A percentile compares a stretch with the other conserved stretches of the same genome.
Evolutionary conservation across 805 yeast genomes (phyloP).

Genomic region (Wickerhamiella cacticola): DNA sequence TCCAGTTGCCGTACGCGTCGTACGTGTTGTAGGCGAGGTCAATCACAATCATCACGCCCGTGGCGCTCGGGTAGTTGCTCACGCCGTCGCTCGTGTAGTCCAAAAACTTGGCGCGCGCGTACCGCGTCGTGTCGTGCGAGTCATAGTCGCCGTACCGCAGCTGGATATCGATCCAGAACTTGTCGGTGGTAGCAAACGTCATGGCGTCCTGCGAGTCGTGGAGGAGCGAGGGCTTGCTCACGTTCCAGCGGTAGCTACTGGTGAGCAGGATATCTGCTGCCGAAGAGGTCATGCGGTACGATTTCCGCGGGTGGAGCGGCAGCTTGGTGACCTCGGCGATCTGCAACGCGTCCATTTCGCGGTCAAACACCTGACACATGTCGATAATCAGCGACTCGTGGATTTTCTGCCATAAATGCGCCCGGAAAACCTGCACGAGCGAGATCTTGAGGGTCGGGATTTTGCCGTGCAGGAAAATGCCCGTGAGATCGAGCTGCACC

Average conservation of each 20-base stretch:
- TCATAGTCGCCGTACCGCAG: conserved; percentile 94
- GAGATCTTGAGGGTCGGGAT: conserved; percentile 95
- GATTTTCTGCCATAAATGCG: conserved; percentile 97
- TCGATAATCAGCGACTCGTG: conserved; percentile 94
- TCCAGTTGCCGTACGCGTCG: conserved; percentile 96
- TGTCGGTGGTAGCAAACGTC: conserved; percentile 44
- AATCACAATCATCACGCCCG: conserved; percentile 81
- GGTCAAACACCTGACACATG: conserved; percentile 81
- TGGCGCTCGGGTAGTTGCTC: conserved; percentile 80
- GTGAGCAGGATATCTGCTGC: conserved; percentile 78
- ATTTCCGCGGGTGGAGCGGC: conserved; percentile 91
- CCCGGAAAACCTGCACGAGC: conserved; percentile 88
- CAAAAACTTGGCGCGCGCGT: conserved; percentile 80
- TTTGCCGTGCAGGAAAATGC: conserved; percentile 93
- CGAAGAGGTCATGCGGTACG: conserved; percentile 93
- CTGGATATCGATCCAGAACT: conserved; percentile 93
- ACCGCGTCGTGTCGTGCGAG: conserved; percentile 90
- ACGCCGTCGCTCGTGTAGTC: conserved; percentile 85
- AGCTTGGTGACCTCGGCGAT: conserved; percentile 81
- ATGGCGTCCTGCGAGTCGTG: conserved; percentile 56
- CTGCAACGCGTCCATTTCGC: conserved; percentile 69
- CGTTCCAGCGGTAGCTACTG: conserved; percentile 71
- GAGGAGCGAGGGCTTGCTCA: conserved; percentile 61
- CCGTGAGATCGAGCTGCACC: conserved; percentile 92
- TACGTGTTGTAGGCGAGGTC: conserved; percentile 93